Evolutionary conservation across 2,329 filamentous ascomycete genomes (phyloP).

Genomic region (Aschersonia sp.): DNA sequence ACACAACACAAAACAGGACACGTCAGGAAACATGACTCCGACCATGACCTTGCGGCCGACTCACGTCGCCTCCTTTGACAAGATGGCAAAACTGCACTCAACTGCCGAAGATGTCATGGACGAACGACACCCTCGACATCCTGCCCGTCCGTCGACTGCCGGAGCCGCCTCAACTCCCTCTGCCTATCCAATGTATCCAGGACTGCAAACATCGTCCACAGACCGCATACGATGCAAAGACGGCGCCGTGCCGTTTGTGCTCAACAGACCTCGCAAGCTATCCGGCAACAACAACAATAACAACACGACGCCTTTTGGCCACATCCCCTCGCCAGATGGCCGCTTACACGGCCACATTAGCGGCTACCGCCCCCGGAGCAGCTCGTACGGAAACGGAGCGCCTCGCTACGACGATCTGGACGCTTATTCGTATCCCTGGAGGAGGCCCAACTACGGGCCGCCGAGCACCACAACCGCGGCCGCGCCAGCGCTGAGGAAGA

Average conservation of each 20-base stretch:
- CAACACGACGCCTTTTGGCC: not conserved
- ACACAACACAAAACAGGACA: too few species aligned
- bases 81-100: slow-evolving; percentile 5
- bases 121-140: slow-evolving; percentile 4
- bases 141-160: slow-evolving; percentile 5
- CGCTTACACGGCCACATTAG: slow-evolving; percentile 11
- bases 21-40: slow-evolving; percentile 5
- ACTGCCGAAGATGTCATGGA: slow-evolving; percentile 3
- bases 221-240: slow-evolving; percentile 10
- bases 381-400: slow-evolving; percentile 18
- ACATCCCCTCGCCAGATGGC: not conserved
- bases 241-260: slow-evolving; percentile 7
- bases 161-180: slow-evolving; percentile 7
- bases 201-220: slow-evolving; percentile 13
- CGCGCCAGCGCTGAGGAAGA: slow-evolving; percentile 1
- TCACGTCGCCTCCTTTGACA: slow-evolving; percentile 5
- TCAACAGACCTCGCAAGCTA: slow-evolving; percentile 23
- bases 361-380: slow-evolving; percentile 10
- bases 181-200: slow-evolving; percentile 16
- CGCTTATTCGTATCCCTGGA: slow-evolving; percentile 5
- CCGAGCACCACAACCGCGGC: not conserved
- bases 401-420: slow-evolving; percentile 27
- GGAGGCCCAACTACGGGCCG: slow-evolving; percentile 4
- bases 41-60: slow-evolving; percentile 5
- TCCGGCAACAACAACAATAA: slow-evolving; percentile 7